Evolutionary conservation across 495 filamentous ascomycete genomes (phyloP), one percentile per base, ranked within the genome.

Genomic region (Platismatia glauca): DNA sequence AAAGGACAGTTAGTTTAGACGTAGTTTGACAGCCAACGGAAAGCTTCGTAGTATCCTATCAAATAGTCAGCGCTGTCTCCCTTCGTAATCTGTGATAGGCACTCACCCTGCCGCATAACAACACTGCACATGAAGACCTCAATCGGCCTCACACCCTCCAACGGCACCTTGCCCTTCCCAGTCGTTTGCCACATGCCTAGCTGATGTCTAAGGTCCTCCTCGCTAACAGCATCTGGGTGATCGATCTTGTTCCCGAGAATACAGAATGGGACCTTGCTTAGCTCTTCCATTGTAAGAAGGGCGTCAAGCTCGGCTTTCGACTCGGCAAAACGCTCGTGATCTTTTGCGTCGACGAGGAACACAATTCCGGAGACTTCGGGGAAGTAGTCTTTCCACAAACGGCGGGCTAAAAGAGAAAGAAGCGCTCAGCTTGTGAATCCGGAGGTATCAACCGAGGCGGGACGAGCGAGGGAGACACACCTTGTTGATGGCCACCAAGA

Each of bases 51-150:
- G 69, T 81, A 82, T 43, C 79, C 79, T 82, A 57, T 41, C 53
- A 16, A 37, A 55, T 27, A 38, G 37, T 60, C 41, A 61, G 43
- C 57, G 44, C 34, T 64, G 52, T 65, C 59, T 37, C 55, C 24
- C 37, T 15, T 48, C 24, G 13, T 52, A 1, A 1, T 18, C 18
- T 29, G 37, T 39, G 22, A 24, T 35, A n/a, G 39, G n/a, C 64
- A 78, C 84, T 69, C 64, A 89, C 88, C 93, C 77, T 97, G 92
- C 73, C 93, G 82, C 94, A 96, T 96, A 60, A 96, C 91, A 71
- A 97, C 91, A 70, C 89, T 93, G 82, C 92, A 97, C 93, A 97
- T 96, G 78, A 97, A 97, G 57, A 97, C 87, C 83, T 98, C 94
- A 72, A 97, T 94, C 16, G 94, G 91, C 63, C 94, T 81, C 75